Base-by-base conservation (phyloP, 106 monocot species). In the Acorus gramineus region DNA sequence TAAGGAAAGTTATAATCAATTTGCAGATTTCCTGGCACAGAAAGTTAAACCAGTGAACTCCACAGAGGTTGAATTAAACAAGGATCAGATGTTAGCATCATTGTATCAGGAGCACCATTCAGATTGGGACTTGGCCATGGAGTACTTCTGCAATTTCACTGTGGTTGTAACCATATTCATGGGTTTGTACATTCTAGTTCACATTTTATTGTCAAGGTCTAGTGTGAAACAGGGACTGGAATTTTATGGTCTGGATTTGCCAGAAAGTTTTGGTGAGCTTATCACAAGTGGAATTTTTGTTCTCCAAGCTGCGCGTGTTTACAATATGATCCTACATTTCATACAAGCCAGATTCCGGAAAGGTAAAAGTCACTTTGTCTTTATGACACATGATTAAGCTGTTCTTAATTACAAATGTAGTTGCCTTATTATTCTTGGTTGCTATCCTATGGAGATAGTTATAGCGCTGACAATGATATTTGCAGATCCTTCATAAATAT, bases 211-310 rank as follows among this genome's bases (percentile, higher is more conserved):
- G 42, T 78, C 76, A 1, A 11, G n/a, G 4, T 61, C 50, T 62
- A 55, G 70, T 11, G 53, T 12, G 49, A 44, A 48, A 14, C 49
- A 68, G 10, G 86, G 86, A 3, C 68, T 86, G 48, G 86, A 91
- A 63, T 86, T 91, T 14, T 5, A 44, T 54, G 81, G 86, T 55
- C 65, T 91, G 12, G 91, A 91, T 76, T 66, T 91, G 68, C 91
- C 91, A 2, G 86, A 91, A 46, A 60, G 81, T 7, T 69, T 86
- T 47, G 72, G 79, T 14, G 86, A 91, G 66, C 73, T 91, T 52
- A 62, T 91, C 13, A 69, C 63, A 46, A 59, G 70, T 63, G 84
- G 73, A 4, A 69, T 84, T 52, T 63, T 91, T 47, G 49, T 86
- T 69, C 76, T 86, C 60, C 82, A 64, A 71, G 71, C 74, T 5